phyloP scores from a whole-genome alignment of 805 yeast genomes.

The Candida dajiaensis region DNA sequence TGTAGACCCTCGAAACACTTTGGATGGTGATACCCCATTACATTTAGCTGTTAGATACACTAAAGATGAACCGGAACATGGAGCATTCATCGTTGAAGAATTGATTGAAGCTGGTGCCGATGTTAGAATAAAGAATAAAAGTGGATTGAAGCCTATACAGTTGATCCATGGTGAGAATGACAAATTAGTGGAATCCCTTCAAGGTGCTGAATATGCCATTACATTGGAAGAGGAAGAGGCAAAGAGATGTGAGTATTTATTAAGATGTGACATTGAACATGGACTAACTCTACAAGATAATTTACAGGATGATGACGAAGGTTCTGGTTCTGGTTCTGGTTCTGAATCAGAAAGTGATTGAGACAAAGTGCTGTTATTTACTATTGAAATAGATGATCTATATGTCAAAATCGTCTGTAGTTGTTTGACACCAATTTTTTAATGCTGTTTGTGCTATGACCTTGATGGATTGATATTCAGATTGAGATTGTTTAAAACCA shows the following conservation, averaged over 20 bases:
- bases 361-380: too few relatives aligned
- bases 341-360: slow-evolving; percentile 20
- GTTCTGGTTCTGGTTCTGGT: slow-evolving; percentile 20
- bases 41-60: slow-evolving; percentile 80
- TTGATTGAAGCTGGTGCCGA: slow-evolving; percentile 90
- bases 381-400: background rate
- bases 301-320: slow-evolving; percentile 25
- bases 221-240: slow-evolving; percentile 29
- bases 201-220: slow-evolving; percentile 79
- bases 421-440: slow-evolving; percentile 43
- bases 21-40: slow-evolving; percentile 82
- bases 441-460: slow-evolving; percentile 24
- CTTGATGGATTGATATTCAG: slow-evolving; percentile 28
- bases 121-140: slow-evolving; percentile 53
- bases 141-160: slow-evolving; percentile 71
- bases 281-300: slow-evolving; percentile 20
- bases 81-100: slow-evolving; percentile 68
- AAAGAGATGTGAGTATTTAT: slow-evolving; percentile 26
- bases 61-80: slow-evolving; percentile 78
- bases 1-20: slow-evolving; percentile 69
- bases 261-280: slow-evolving; percentile 5
- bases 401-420: slow-evolving; percentile 34
- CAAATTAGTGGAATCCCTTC: slow-evolving; percentile 55
- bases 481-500: slow-evolving; percentile 25
- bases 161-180: slow-evolving; percentile 50